Evolutionary conservation across 2,329 filamentous ascomycete species (phyloP), one percentile per base, ranked within the genome.

Genomic region (Calycina marina): DNA sequence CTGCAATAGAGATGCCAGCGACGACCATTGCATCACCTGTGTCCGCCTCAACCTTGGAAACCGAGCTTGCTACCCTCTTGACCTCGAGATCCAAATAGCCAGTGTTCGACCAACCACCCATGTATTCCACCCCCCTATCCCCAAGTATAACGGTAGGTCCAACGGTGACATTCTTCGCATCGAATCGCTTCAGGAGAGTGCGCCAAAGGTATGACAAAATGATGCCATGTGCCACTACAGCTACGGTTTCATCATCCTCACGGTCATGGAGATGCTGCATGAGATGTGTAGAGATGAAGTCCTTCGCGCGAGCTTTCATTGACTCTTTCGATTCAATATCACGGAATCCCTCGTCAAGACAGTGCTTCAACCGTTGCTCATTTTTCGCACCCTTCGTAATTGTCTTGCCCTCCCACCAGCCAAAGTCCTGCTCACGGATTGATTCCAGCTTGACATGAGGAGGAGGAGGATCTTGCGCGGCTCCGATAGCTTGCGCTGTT

Each of bases 201-300:
- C 66, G 64, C 65, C 79, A 76, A 0, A 93, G 55, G 18, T 72
- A 65, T 2, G 71, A 72, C 2, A 93, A 65, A 25, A 93, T 72
- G 39, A 93, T 76, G 11, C 86, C 85, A 48, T 94, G 86, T 2
- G 85, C 78, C 3, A 93, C 78, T 10, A 93, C 57, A 1, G 72
- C 75, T 9, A 84, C 58, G 2, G 61, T 57, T 5, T 53, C 47
- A 8, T 61, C 52, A 6, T 46, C 37, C 5, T 41, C 30, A 2
- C 42, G 38, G 1, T 51, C 41, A 8, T 53, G 42, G 8, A 59
- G 41, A 4, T 79, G 38, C 6, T 75, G 75, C 4, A 69, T 43
- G 1, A 93, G 56, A 46, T 78, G 61, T 6, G 61, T 53, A 35
- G 75, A 61, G 14, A 93, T 54, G 43, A 93, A 93, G 0, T 45